These are phyloP conservation scores for Leccinum holopus DNA, from an alignment of 1,284 basidiomycete genomes.

Conservation along the genomic window DNA sequence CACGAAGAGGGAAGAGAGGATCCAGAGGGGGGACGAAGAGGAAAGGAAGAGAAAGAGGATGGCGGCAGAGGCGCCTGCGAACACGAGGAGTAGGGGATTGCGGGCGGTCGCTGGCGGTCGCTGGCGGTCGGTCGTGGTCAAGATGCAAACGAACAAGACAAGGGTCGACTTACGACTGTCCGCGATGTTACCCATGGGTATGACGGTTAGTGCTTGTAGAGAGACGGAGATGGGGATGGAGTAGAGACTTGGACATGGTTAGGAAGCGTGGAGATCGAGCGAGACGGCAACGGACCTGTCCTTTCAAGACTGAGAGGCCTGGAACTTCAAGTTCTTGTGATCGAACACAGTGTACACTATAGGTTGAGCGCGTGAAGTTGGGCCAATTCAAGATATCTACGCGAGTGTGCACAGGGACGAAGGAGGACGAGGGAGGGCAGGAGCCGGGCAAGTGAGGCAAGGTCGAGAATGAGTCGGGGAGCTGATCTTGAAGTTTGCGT, in stretches of 20 bases:
- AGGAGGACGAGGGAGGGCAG: too few relatives aligned
- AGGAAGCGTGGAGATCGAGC: background rate
- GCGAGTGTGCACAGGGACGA: too few relatives aligned
- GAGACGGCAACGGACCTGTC: conserved; percentile 52
- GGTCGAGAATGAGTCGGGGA: too few relatives aligned
- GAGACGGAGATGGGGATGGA: conserved; percentile 83
- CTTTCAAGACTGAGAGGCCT: too few relatives aligned
- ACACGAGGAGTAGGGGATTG: conserved; percentile 72
- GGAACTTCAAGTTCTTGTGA: too few relatives aligned
- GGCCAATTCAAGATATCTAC: too few relatives aligned
- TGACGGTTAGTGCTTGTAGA: conserved; percentile 84
- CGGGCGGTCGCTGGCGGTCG: conserved; percentile 51
- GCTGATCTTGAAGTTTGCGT: too few relatives aligned
- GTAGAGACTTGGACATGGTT: conserved; percentile 61
- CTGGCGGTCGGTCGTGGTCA: conserved; percentile 39
- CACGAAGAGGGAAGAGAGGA: conserved; percentile 59
- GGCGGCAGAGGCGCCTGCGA: conserved; percentile 68
- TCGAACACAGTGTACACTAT: too few relatives aligned
- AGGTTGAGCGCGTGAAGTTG: too few relatives aligned
- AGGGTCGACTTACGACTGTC: conserved; percentile 66
- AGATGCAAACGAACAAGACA: background rate
- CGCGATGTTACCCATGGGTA: conserved; percentile 86
- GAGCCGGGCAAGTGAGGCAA: too few relatives aligned
- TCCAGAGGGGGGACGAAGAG: conserved; percentile 67
- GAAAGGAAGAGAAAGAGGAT: conserved; percentile 73